Evolutionary conservation across 1,284 basidiomycete species (phyloP).

Genomic region (Papiliotrema laurentii): DNA sequence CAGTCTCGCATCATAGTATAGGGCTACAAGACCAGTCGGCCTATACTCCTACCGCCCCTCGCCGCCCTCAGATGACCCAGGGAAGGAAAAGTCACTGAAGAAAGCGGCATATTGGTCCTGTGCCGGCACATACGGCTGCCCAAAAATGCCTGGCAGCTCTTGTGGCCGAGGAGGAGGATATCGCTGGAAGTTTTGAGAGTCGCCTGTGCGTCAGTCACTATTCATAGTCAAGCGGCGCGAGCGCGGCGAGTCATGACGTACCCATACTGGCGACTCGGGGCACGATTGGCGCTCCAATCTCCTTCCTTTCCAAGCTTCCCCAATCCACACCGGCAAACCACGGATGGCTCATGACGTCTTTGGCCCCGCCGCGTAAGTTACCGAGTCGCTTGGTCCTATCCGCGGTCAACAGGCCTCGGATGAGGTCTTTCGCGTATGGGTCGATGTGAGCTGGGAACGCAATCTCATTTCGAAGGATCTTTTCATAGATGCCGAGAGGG

Average conservation of each 20-base stretch:
- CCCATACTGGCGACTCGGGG: constrained; percentile 50
- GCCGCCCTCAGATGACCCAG: too few species aligned
- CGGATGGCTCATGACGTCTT: constrained; percentile 51
- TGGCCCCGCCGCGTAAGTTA: constrained; percentile 51
- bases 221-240: too few species aligned
- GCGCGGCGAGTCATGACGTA: constrained; percentile 17
- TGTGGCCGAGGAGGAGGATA: constrained; percentile 47
- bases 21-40: too few species aligned
- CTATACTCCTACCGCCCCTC: too few species aligned
- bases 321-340: constrained; percentile 54
- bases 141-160: constrained; percentile 48
- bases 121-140: constrained; percentile 32
- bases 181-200: constrained; percentile 49
- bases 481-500: constrained; percentile 49
- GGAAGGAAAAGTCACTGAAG: constrained; percentile 41
- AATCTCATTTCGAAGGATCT: constrained; percentile 50
- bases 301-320: constrained; percentile 47
- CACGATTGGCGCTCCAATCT: constrained; percentile 52
- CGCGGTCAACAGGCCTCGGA: constrained; percentile 49
- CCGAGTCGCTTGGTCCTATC: constrained; percentile 51
- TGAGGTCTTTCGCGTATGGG: constrained; percentile 50
- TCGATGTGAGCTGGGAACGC: constrained; percentile 52
- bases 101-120: constrained; percentile 41
- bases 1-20: too few species aligned
- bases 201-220: constrained; percentile 26